phyloP scores from a whole-genome alignment of 2,329 filamentous ascomycete genomes.

The Hypocreales sp. region DNA sequence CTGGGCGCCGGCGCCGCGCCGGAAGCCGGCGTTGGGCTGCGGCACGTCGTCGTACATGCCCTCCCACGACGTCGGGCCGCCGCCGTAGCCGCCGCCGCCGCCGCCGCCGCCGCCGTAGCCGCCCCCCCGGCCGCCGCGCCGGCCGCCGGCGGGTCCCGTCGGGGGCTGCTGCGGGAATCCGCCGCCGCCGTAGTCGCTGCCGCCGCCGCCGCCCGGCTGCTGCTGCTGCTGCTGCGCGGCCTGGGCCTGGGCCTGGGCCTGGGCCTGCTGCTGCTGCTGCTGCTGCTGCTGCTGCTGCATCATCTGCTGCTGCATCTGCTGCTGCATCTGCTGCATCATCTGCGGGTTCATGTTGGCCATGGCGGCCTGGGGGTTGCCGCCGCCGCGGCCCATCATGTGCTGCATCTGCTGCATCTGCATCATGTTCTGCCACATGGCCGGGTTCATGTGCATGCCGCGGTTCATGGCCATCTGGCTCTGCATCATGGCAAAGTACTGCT shows the following conservation, averaged over 20 bases:
- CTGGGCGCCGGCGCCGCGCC: slow-evolving; percentile 22
- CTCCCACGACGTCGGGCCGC: slow-evolving; percentile 78
- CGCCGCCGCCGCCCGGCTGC: too few species aligned
- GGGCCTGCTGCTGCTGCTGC: slow-evolving; percentile 6
- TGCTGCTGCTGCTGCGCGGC: too few species aligned
- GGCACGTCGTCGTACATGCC: slow-evolving; percentile 97
- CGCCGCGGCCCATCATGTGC: slow-evolving; percentile 30
- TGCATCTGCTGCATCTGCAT: slow-evolving; percentile 62
- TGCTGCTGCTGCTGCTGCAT: slow-evolving; percentile 21
- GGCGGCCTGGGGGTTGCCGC: slow-evolving; percentile 19
- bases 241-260: too few species aligned
- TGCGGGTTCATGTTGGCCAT: slow-evolving; percentile 29
- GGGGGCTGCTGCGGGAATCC: slow-evolving; percentile 34
- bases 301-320: too few species aligned
- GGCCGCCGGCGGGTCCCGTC: slow-evolving; percentile 10
- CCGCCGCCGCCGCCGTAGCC: slow-evolving; percentile 15
- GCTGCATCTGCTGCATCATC: slow-evolving; percentile 47
- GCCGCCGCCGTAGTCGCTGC: slow-evolving; percentile 17
- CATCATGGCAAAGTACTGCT: slow-evolving; percentile 92
- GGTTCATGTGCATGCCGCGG: slow-evolving; percentile 56
- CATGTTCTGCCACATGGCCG: slow-evolving; percentile 62
- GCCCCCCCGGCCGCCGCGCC: slow-evolving; percentile 11
- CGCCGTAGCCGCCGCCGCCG: slow-evolving; percentile 31
- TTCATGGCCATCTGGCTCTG: slow-evolving; percentile 85
- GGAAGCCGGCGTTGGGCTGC: slow-evolving; percentile 51